These are phyloP conservation scores for Spencermartinsiella ligniputridi DNA, from an alignment of 1,139 yeast genomes.

Conservation along the genomic window DNA sequence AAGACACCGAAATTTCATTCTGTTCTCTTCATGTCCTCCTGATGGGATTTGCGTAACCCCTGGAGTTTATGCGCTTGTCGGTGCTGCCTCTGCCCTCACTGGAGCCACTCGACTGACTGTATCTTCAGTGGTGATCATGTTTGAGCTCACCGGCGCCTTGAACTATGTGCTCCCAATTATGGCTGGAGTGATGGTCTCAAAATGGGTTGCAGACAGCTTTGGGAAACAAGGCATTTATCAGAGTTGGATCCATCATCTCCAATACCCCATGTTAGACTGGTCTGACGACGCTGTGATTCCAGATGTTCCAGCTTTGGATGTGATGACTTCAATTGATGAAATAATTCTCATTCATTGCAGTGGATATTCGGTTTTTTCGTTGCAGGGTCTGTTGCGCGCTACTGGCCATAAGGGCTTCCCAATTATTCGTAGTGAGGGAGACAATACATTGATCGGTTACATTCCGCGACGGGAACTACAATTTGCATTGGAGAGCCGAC, in stretches of 20 bases:
- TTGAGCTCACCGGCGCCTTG: slow-evolving; percentile 91
- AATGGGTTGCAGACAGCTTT: slow-evolving; percentile 43
- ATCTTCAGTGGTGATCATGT: slow-evolving; percentile 91
- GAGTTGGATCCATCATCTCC: slow-evolving; percentile 38
- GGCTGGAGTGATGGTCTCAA: slow-evolving; percentile 50
- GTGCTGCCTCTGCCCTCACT: slow-evolving; percentile 93
- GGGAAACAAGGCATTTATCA: slow-evolving; percentile 40
- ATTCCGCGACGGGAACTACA: slow-evolving; percentile 37
- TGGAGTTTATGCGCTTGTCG: slow-evolving; percentile 93
- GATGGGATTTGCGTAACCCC: slow-evolving; percentile 71
- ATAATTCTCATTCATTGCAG: slow-evolving; percentile 26
- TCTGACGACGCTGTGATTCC: slow-evolving; percentile 36
- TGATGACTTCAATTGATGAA: slow-evolving; percentile 30
- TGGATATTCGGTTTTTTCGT: slow-evolving; percentile 20
- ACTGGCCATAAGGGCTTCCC: slow-evolving; percentile 39
- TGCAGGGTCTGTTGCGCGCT: slow-evolving; percentile 17
- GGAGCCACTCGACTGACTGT: slow-evolving; percentile 92
- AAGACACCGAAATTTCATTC: slow-evolving; percentile 25
- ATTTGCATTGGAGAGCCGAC: slow-evolving; percentile 27
- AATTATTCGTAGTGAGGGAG: slow-evolving; percentile 30
- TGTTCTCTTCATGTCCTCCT: slow-evolving; percentile 36
- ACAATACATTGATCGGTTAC: slow-evolving; percentile 39
- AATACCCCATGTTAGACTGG: slow-evolving; percentile 38
- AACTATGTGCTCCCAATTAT: slow-evolving; percentile 88
- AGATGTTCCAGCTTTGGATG: slow-evolving; percentile 30